Percentiles rank a stretch among this genome's conserved stretches.
These are phyloP conservation scores for Phytophthora pisi DNA, from an alignment of 352 stramenopile genomes.

Conservation along the genomic window DNA sequence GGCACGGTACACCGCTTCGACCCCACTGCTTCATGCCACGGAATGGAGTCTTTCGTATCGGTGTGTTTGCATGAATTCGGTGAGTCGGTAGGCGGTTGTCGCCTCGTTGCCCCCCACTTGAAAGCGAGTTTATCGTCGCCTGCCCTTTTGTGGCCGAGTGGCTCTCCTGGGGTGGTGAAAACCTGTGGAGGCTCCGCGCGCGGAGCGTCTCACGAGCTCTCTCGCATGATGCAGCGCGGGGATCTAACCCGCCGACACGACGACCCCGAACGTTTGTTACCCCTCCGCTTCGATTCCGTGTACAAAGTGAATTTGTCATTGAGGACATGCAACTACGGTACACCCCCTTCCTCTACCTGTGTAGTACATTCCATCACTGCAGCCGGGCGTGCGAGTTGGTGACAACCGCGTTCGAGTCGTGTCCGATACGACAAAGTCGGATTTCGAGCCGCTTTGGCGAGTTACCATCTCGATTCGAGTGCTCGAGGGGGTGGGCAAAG, in stretches of 20 bases:
- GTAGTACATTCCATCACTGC: background rate
- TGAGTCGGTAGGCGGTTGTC: conserved; percentile 4
- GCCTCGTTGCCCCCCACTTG: background rate
- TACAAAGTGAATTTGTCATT: background rate
- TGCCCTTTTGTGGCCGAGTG: conserved; percentile 22
- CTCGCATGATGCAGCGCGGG: conserved; percentile 25
- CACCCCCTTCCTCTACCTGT: background rate
- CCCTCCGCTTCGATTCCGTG: background rate
- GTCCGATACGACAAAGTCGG: background rate
- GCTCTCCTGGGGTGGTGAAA: conserved; percentile 28
- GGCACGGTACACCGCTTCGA: background rate
- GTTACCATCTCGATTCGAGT: conserved; percentile 9
- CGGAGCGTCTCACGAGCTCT: conserved; percentile 15
- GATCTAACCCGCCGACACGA: conserved; percentile 26
- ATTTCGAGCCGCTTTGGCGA: conserved; percentile 4
- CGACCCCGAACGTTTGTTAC: conserved; percentile 7
- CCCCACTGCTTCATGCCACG: background rate
- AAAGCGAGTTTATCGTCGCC: conserved; percentile 8
- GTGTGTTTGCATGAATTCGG: conserved; percentile 11
- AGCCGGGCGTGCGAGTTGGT: background rate
- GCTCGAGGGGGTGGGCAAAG: background rate
- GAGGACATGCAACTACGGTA: background rate
- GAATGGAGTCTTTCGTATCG: background rate
- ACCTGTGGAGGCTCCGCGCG: conserved; percentile 19
- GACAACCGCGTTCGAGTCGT: background rate